These are phyloP conservation scores for Discostella pseudostelligera DNA, from an alignment of 108 stramenopile genomes.

Conservation along the genomic window DNA sequence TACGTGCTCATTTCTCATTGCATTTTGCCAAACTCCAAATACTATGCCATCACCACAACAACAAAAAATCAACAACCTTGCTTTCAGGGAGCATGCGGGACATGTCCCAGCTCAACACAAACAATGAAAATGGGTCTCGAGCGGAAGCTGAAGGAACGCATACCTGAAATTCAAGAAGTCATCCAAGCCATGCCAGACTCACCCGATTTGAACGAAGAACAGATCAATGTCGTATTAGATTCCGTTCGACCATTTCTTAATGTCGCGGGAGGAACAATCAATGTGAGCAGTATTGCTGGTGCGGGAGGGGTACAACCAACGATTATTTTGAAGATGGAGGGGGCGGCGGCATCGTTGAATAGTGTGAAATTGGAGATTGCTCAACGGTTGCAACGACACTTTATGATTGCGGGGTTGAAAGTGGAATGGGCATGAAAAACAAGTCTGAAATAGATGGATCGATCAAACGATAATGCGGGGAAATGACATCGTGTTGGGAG, in stretches of 20 bases:
- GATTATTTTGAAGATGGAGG: slow-evolving; percentile 89
- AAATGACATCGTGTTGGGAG: too few relatives aligned
- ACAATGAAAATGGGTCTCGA: slow-evolving; percentile 99
- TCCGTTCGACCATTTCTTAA: slow-evolving; percentile 94
- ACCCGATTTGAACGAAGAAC: slow-evolving; percentile 74
- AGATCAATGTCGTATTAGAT: slow-evolving; percentile 84
- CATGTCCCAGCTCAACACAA: slow-evolving; percentile 92
- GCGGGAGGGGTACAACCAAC: slow-evolving; percentile 80
- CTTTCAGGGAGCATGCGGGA: slow-evolving; percentile 91
- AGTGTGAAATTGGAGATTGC: slow-evolving; percentile 96
- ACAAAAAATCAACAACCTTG: too few relatives aligned
- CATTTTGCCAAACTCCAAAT: too few relatives aligned
- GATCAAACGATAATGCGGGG: too few relatives aligned
- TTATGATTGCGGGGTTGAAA: slow-evolving; percentile 90
- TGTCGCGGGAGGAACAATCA: slow-evolving; percentile 92
- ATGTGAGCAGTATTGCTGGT: slow-evolving; percentile 67
- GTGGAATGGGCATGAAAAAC: slow-evolving; percentile 64
- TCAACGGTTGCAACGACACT: slow-evolving; percentile 92
- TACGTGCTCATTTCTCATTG: not conserved
- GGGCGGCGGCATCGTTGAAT: slow-evolving; percentile 77
- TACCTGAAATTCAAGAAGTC: slow-evolving; percentile 97
- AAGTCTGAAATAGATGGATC: not conserved
- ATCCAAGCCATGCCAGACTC: slow-evolving; percentile 92
- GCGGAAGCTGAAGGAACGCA: slow-evolving; percentile 80
- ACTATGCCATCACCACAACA: too few relatives aligned